phyloP scores from a whole-genome alignment of 2,329 filamentous ascomycete species.

The Triangularia verruculosa region DNA sequence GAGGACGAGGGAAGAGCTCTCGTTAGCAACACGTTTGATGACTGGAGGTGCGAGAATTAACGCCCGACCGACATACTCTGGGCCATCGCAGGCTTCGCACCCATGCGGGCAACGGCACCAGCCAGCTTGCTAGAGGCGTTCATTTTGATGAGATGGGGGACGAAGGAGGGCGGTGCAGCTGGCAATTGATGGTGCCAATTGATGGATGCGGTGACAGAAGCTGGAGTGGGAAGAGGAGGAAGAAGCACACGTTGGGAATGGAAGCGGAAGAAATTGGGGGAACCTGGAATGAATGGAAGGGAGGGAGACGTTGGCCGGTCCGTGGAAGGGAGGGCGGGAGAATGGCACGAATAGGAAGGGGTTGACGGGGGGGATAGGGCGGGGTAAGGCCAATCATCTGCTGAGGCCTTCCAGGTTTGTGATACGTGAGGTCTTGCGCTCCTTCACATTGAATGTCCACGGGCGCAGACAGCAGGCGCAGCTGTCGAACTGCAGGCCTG shows the following conservation, averaged over 20 bases:
- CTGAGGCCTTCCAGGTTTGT: background rate
- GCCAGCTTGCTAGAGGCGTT: conserved; percentile 25
- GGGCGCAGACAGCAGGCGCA: conserved; percentile 2
- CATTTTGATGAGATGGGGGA: conserved; percentile 23
- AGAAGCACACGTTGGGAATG: conserved; percentile 4
- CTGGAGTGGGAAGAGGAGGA: conserved; percentile 5
- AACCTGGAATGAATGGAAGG: background rate
- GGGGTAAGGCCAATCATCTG: conserved; percentile 6
- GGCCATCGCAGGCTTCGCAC: conserved; percentile 27
- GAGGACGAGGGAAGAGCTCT: conserved; percentile 11
- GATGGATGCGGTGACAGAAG: conserved; percentile 4
- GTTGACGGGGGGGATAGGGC: background rate
- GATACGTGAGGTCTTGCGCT: background rate
- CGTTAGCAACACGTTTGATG: conserved; percentile 22
- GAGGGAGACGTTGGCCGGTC: background rate
- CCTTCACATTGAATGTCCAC: background rate
- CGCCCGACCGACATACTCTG: conserved; percentile 20
- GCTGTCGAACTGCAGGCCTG: conserved; percentile 3
- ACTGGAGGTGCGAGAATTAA: conserved; percentile 13
- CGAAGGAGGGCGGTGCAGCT: conserved; percentile 9
- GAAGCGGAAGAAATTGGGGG: conserved; percentile 6
- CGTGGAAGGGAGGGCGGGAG: conserved; percentile 3
- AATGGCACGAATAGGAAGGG: conserved; percentile 2
- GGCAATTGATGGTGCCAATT: conserved; percentile 6
- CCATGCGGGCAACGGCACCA: conserved; percentile 26